Base-by-base conservation (phyloP, 2,329 filamentous ascomycete species). In the Cladosporium colombiae region DNA sequence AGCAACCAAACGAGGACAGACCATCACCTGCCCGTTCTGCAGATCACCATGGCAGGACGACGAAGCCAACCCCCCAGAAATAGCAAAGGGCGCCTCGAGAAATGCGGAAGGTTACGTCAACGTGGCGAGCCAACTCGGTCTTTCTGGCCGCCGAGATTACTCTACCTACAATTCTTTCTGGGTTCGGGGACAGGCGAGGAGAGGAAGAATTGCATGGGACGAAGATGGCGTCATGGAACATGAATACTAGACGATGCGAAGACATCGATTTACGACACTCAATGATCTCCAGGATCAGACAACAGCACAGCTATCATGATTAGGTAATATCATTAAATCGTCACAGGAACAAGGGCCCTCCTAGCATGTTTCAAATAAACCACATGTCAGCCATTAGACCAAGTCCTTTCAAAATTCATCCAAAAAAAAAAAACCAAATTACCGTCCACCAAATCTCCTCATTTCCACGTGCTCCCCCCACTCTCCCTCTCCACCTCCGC, bases 41-140 rank as follows among this genome's bases (percentile, higher is more conserved):
- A 62, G 75, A 5, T 68, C 68, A 18, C 72, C 69, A 1, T 76
- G 75, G 74, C 67, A 72, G 56, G 67, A 49, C 1, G 71, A 69
- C 25, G 62, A 67, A 27, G 67, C 69, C 5, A 65, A 64, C 7
- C 60, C 75, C 13, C 73, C 73, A 60, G 65, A 60, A 7, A 46
- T 74, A 11, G 70, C 69, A 7, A 73, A 70, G 62, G 65, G 40
- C 13, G 74, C 70, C 1, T 40, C 18, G 7, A 66, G 67, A 18
- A 74, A 72, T 44, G 65, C 18, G 1, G 74, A 76, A 35, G 74
- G 74, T n/a, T 76, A 76, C 68, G 69, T 74, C 27, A 76, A 76
- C 65, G 69, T 76, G 21, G 74, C 74, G 16, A 65, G 66, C 16
- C 72, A 76, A 64, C 58, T 76, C 46, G 74, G 74, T 0, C 29